Evolutionary conservation across 73 alveolate species (phyloP), one percentile per base, ranked within the genome.

Genomic region (Diophrys appendiculata): DNA sequence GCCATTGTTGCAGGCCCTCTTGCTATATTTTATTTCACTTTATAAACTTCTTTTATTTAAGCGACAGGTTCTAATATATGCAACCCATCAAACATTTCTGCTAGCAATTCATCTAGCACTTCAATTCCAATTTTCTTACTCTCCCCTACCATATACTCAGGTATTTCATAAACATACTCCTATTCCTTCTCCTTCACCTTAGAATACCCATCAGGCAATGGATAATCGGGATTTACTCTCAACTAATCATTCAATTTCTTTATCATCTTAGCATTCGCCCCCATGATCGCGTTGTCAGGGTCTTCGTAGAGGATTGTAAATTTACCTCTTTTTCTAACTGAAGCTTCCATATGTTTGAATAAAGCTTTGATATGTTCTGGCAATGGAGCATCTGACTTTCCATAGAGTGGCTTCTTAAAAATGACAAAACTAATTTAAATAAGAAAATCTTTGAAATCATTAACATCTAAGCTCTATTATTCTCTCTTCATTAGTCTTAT

Each of bases 11-110:
- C 34, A 23, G 74, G 23, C 33, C 25, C 68, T 29, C 56, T 75
- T 65, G 77, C 78, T 26, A 85, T 68, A 1, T 84, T 65, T 0
- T 88, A 88, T 43, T 72, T 85, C n/a, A 85, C 93, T 65, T 76
- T 85, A 23, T 35, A 43, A 2, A 64, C 31, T 2, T 60, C 25
- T 52, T 85, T 78, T 60, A 67, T 65, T 30, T 68, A 11, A 3
- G 82, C 88, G 18, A 85, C 30, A 0, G 93, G 88, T 52, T 85
- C 93, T n/a, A 85, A 64, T 71, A 78, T 31, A 32, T 85, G 93
- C 54, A 85, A 77, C 18, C 85, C 93, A n/a, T n/a, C n/a, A 30
- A 85, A 64, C 33, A 67, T 30, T 14, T 78, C 72, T 25, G 31
- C n/a, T 2, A 85, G 18, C 26, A 52, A 68, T 13, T 32, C 54